These are phyloP conservation scores for Termitomyces eurrhizus DNA, from an alignment of 768 basidiomycete genomes.

Conservation along the genomic window DNA sequence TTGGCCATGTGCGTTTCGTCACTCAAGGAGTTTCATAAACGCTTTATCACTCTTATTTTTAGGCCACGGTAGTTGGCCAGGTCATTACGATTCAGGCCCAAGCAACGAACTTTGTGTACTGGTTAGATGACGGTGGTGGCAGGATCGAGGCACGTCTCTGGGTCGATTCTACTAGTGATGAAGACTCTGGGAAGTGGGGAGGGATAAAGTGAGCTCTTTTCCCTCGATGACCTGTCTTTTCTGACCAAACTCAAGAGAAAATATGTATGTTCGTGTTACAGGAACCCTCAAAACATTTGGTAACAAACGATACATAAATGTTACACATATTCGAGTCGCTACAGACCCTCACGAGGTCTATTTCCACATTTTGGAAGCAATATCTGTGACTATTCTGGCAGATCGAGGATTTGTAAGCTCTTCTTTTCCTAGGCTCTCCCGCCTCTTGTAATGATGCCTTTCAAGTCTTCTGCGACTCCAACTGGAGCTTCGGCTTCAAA, in stretches of 20 bases:
- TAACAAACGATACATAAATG: slow-evolving; percentile 78
- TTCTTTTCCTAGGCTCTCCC: background rate
- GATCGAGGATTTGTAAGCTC: slow-evolving; percentile 63
- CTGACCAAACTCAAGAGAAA: slow-evolving; percentile 44
- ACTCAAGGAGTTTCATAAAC: background rate
- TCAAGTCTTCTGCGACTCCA: slow-evolving; percentile 30
- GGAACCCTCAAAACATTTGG: slow-evolving; percentile 82
- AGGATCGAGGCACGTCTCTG: slow-evolving; percentile 76
- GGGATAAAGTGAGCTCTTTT: slow-evolving; percentile 37
- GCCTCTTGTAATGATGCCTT: background rate
- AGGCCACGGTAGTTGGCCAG: slow-evolving; percentile 76
- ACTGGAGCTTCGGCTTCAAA: slow-evolving; percentile 18
- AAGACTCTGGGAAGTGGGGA: slow-evolving; percentile 46
- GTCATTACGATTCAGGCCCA: slow-evolving; percentile 65
- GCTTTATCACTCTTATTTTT: background rate
- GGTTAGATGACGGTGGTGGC: slow-evolving; percentile 85
- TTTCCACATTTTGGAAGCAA: slow-evolving; percentile 77
- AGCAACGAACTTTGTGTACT: slow-evolving; percentile 78
- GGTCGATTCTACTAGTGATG: slow-evolving; percentile 63
- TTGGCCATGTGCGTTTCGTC: slow-evolving; percentile 61
- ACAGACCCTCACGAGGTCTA: slow-evolving; percentile 73
- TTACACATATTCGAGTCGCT: slow-evolving; percentile 64
- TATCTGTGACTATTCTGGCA: slow-evolving; percentile 61
- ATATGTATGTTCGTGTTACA: slow-evolving; percentile 75
- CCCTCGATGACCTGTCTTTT: background rate